Evolutionary conservation across 306 rosid species (phyloP).

Genomic region (Crotalaria pallida): DNA sequence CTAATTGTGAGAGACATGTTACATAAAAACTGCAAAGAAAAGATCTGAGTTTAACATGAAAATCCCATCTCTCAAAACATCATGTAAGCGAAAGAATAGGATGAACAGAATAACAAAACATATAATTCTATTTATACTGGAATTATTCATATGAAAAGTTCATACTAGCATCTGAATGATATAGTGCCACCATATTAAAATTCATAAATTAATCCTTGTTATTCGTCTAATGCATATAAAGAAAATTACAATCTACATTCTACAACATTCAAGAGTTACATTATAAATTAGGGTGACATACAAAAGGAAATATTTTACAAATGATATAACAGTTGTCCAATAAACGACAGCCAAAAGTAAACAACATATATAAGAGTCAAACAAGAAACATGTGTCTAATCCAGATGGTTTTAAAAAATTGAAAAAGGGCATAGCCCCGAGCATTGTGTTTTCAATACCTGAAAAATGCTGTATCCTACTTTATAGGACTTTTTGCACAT

Average conservation of each 20-base stretch:
- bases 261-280: slow-evolving; percentile 16
- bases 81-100: too few species aligned
- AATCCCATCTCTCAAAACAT: background rate
- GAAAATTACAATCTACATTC: background rate
- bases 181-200: background rate
- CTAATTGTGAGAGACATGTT: slow-evolving; percentile 87
- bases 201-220: background rate
- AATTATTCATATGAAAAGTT: background rate
- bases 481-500: slow-evolving; percentile 91
- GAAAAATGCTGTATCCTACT: slow-evolving; percentile 81
- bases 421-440: slow-evolving; percentile 1
- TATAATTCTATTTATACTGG: too few species aligned
- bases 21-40: slow-evolving; percentile 26
- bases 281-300: slow-evolving; percentile 10
- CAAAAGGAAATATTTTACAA: background rate
- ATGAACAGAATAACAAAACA: too few species aligned
- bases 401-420: background rate
- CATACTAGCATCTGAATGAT: background rate
- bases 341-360: background rate
- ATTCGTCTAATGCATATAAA: background rate
- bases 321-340: background rate
- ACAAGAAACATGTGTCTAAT: background rate
- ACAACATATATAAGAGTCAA: slow-evolving; percentile 14
- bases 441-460: slow-evolving; percentile 69
- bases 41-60: slow-evolving; percentile 14